Conservation (phyloP, 2,329 filamentous ascomycete genomes). For the Exophiala calicioides region DNA sequence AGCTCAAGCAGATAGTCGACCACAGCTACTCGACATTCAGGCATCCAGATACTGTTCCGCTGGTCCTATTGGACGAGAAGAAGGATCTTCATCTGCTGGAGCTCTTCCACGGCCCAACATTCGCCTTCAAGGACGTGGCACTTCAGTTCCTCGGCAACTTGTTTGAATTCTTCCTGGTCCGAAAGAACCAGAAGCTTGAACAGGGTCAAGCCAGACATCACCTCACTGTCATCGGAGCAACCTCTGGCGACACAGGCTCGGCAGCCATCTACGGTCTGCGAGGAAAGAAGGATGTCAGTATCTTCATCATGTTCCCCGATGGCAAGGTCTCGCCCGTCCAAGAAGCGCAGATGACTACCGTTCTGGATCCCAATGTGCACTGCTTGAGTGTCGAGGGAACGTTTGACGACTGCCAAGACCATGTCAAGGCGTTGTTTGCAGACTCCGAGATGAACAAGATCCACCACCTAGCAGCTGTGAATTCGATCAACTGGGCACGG, state of each 20-base stretch:
- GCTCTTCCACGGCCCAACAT: slow-evolving; percentile 93
- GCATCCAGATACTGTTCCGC: slow-evolving; percentile 72
- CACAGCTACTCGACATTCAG: slow-evolving; percentile 90
- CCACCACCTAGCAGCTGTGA: slow-evolving; percentile 86
- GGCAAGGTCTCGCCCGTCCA: slow-evolving; percentile 89
- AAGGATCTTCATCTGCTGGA: slow-evolving; percentile 83
- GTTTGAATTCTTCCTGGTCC: slow-evolving; percentile 56
- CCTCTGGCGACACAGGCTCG: slow-evolving; percentile 83
- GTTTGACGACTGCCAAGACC: slow-evolving; percentile 96
- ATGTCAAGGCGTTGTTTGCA: slow-evolving; percentile 88
- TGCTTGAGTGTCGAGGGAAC: slow-evolving; percentile 86
- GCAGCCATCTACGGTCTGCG: slow-evolving; percentile 93
- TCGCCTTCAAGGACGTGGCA: slow-evolving; percentile 93
- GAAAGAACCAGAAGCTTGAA: slow-evolving; percentile 45
- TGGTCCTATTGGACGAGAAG: slow-evolving; percentile 70
- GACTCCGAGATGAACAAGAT: slow-evolving; percentile 80
- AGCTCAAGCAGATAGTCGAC: slow-evolving; percentile 80
- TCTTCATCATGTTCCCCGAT: slow-evolving; percentile 92
- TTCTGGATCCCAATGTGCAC: slow-evolving; percentile 86
- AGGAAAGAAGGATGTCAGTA: slow-evolving; percentile 94
- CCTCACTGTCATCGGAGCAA: slow-evolving; percentile 82
- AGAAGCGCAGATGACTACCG: slow-evolving; percentile 96
- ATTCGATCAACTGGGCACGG: slow-evolving; percentile 94
- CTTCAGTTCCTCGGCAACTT: slow-evolving; percentile 95
- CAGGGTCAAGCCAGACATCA: slow-evolving; percentile 66